Conservation (phyloP, 257 asterid genomes). For the Hygrophila difformis region DNA sequence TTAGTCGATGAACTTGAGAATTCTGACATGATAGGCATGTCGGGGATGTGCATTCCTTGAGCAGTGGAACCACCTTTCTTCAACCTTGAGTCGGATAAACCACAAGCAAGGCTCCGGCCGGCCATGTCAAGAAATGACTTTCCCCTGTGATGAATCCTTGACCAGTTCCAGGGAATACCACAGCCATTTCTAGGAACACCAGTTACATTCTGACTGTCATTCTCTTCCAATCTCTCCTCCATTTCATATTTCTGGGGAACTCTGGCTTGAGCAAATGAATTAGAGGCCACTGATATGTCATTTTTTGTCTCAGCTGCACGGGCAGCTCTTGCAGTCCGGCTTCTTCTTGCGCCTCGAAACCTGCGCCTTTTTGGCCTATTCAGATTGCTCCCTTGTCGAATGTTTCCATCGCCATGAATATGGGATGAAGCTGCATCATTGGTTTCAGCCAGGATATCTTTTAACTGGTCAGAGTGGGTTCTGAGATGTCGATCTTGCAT, state of each 20-base stretch:
- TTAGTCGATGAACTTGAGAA: constrained; percentile 59
- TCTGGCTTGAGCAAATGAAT: constrained; percentile 43
- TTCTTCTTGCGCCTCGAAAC: constrained; percentile 69
- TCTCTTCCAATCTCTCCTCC: constrained; percentile 28
- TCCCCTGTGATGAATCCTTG: constrained; percentile 85
- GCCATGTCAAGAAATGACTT: constrained; percentile 88
- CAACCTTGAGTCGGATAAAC: constrained; percentile 68
- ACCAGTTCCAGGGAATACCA: constrained; percentile 98
- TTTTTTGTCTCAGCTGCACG: constrained; percentile 36
- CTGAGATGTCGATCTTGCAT: too few relatives aligned
- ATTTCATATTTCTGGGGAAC: constrained; percentile 20
- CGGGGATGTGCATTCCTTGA: constrained; percentile 26
- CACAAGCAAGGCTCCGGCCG: constrained; percentile 90
- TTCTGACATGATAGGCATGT: constrained; percentile 47
- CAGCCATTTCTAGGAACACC: constrained; percentile 68
- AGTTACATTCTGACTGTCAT: constrained; percentile 29
- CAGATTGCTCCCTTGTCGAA: constrained; percentile 27
- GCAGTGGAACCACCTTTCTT: constrained; percentile 31
- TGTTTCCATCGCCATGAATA: constrained; percentile 29
- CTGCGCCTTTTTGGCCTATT: constrained; percentile 63
- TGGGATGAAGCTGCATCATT: constrained; percentile 55
- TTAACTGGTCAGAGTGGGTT: constrained; percentile 10
- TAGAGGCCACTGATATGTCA: constrained; percentile 67
- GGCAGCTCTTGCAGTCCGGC: constrained; percentile 36
- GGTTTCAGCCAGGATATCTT: constrained; percentile 39